Base-by-base conservation (phyloP, 108 stramenopile genomes). In the Stephanodiscus triporus region DNA sequence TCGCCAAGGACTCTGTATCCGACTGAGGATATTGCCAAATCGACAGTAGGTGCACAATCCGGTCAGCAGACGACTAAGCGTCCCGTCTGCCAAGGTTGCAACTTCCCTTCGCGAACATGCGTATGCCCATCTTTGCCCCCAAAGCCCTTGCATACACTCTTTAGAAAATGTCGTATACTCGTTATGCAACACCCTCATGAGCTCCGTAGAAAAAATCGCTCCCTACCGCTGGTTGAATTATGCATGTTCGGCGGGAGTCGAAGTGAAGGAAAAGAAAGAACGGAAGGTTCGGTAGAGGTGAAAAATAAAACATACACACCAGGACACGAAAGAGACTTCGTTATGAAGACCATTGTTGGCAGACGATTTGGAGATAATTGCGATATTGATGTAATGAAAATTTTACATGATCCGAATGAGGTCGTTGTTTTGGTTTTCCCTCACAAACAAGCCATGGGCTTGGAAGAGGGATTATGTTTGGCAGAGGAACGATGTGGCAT, bases 101-200 rank as follows among this genome's bases (percentile, higher is more conserved):
- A 84, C 36, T 84, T 80, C 11, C 87, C 87, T 37, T 74, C 72
- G 34, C 63, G 63, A 43, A 83, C 88, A 17, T 93, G 92, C 63
- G 63, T 93, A 24, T 93, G 92, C 59, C 29, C 60, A 20, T 72
- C 86, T 0, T 70, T 89, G 0, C 91, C 91, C 7, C 36, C 48
- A 4, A 23, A 27, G 16, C 84, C 70, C 0, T 72, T 93, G 2
- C 38, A 29, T 20, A 1, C 62, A 2, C 16, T 24, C n/a, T 80
- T 93, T 26, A 19, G 57, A 0, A 29, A 59, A 63, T 80, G 76
- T 27, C 73, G 76, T 6, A 60, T 88, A 1, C 24, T 93, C 9
- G 75, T 93, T 0, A 55, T 93, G 51, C 92, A 93, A 38, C 92
- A 93, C 73, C 92, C 92, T 26, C 84, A 90, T 49, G 92, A 93